A percentile compares a stretch with the other conserved stretches of the same genome.
These are phyloP conservation scores for Drechslerella stenobrocha DNA, from an alignment of 2,329 filamentous ascomycete species.

Conservation along the genomic window DNA sequence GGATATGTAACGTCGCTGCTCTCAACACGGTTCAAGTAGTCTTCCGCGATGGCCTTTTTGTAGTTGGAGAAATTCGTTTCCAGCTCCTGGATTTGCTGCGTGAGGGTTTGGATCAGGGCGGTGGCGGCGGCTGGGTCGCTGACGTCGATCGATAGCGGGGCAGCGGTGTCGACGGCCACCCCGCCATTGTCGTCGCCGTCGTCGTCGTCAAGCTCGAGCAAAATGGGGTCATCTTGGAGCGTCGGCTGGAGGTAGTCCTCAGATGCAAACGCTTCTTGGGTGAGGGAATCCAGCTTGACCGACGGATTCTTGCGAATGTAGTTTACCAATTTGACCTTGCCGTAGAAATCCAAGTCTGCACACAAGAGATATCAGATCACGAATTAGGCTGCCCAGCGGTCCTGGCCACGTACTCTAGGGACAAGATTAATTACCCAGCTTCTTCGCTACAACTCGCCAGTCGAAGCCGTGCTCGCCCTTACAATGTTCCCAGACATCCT, in stretches of 20 bases:
- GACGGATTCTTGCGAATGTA: constrained; percentile 57
- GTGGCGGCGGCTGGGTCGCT: constrained; percentile 56
- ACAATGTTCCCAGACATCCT: constrained; percentile 56
- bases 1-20: constrained; percentile 57
- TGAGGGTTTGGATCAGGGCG: constrained; percentile 57
- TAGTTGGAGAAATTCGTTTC: constrained; percentile 57
- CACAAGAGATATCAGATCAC: background rate
- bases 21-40: constrained; percentile 54
- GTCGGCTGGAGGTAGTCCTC: constrained; percentile 82
- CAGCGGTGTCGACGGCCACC: constrained; percentile 43
- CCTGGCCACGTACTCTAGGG: background rate
- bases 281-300: constrained; percentile 56
- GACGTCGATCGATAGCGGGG: constrained; percentile 52
- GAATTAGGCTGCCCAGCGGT: constrained; percentile 5
- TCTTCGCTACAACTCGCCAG: constrained; percentile 54
- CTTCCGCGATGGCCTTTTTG: constrained; percentile 56
- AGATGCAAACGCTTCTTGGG: constrained; percentile 65
- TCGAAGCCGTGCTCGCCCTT: constrained; percentile 56
- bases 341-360: constrained; percentile 58
- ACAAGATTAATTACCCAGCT: constrained; percentile 54
- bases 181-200: constrained; percentile 55
- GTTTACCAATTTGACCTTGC: constrained; percentile 59
- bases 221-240: constrained; percentile 82
- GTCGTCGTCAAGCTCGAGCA: constrained; percentile 81
- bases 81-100: constrained; percentile 55